Percentiles rank a stretch among this genome's conserved stretches.
Conservation (phyloP, 768 basidiomycete genomes). For the Kwoniella bestiolae region DNA sequence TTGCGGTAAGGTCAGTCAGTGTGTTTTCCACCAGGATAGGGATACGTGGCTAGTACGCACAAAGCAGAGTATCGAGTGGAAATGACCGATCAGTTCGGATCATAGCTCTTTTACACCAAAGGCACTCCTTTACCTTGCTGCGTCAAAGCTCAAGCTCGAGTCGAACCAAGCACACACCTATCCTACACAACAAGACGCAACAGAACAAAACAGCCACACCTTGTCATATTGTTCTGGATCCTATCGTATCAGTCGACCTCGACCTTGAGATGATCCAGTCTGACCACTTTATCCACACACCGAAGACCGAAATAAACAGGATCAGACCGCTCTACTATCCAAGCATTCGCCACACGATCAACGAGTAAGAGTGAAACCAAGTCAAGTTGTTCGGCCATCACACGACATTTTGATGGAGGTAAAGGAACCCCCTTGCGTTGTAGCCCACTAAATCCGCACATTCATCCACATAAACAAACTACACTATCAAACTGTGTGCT, state of each 20-base stretch:
- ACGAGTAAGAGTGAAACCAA: not conserved
- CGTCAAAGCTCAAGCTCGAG: too few species aligned
- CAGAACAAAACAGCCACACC: too few species aligned
- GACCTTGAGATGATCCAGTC: too few species aligned
- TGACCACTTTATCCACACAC: too few species aligned
- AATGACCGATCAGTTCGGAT: not conserved
- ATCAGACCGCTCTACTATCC: too few species aligned
- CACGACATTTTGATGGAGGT: not conserved
- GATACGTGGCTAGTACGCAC: not conserved
- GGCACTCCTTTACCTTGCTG: not conserved
- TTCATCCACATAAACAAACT: not conserved
- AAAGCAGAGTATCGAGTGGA: not conserved
- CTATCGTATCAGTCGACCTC: too few species aligned
- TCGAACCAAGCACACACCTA: not conserved
- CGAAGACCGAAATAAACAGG: too few species aligned
- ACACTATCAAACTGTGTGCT: not conserved
- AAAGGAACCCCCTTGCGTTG: not conserved
- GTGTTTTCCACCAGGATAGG: too few species aligned
- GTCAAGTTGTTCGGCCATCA: not conserved
- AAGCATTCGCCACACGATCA: too few species aligned
- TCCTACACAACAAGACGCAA: not conserved
- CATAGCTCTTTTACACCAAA: not conserved
- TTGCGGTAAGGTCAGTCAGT: not conserved
- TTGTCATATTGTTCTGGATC: not conserved
- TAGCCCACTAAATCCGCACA: not conserved